Conservation (phyloP, 2,329 filamentous ascomycete genomes). For the Aspergillus chevalieri region DNA sequence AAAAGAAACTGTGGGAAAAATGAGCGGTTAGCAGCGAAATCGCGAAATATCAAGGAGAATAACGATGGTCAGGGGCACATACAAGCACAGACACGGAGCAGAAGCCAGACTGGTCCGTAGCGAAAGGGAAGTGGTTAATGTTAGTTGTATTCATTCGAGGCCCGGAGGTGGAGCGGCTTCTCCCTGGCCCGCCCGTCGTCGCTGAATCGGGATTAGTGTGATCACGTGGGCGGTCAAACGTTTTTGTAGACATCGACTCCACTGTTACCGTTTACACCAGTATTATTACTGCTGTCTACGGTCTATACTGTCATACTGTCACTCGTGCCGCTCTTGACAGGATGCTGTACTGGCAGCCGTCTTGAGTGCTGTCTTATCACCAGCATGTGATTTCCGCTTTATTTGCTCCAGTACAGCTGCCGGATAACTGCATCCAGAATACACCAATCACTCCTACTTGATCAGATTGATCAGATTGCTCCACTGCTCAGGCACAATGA, state of each 20-base stretch:
- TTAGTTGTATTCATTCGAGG: background rate
- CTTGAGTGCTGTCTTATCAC: too few species aligned
- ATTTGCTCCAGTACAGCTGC: too few species aligned
- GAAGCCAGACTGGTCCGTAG: background rate
- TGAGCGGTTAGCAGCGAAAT: background rate
- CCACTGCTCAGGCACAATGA: background rate
- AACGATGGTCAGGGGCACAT: background rate
- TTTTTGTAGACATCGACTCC: background rate
- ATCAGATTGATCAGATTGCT: too few species aligned
- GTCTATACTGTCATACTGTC: too few species aligned
- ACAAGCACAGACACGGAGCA: background rate
- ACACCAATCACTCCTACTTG: too few species aligned
- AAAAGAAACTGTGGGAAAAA: conserved; percentile 1
- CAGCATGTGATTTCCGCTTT: too few species aligned
- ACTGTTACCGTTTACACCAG: background rate
- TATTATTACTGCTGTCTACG: background rate
- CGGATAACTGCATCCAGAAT: too few species aligned
- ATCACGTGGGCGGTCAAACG: background rate
- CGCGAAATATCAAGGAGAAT: background rate
- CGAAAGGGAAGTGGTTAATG: background rate
- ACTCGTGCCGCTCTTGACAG: too few species aligned
- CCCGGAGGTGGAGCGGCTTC: background rate
- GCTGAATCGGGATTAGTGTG: background rate
- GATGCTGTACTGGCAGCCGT: too few species aligned
- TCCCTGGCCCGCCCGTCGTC: background rate